A percentile compares a stretch with the other conserved stretches of the same genome.
These are phyloP conservation scores for Capsella bursapastoris DNA, from an alignment of 345 rosid species.

Conservation along the genomic window DNA sequence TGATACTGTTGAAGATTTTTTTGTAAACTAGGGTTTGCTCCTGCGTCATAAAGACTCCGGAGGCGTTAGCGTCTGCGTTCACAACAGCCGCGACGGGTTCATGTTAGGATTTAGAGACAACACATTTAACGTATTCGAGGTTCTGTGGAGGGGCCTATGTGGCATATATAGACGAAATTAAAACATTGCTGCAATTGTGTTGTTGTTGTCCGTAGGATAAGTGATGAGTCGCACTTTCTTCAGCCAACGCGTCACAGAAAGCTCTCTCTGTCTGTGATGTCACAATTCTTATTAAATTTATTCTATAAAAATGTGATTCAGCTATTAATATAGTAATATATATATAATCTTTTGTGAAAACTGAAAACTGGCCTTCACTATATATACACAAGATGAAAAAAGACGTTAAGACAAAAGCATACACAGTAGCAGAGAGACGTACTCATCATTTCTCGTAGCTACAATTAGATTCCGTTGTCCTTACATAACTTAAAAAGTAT, in stretches of 20 bases:
- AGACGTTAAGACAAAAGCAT: not conserved
- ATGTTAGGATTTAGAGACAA: slow-evolving; percentile 7
- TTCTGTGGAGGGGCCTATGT: not conserved
- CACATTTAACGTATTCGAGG: not conserved
- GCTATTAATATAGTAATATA: no score
- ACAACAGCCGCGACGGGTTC: slow-evolving; percentile 3
- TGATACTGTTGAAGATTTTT: not conserved
- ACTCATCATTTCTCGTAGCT: slow-evolving; percentile 5
- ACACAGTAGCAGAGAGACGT: not conserved
- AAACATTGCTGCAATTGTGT: not conserved
- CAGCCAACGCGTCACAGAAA: not conserved
- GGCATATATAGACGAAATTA: not conserved
- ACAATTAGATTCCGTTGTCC: not conserved
- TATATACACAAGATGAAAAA: not conserved
- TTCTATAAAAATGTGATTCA: not conserved
- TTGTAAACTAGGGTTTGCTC: not conserved
- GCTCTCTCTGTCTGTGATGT: not conserved
- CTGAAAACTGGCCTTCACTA: not conserved
- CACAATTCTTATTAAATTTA: not conserved
- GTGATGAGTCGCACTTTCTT: slow-evolving; percentile 8
- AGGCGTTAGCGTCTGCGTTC: not conserved
- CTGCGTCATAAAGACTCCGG: not conserved
- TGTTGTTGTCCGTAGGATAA: not conserved
- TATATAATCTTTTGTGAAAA: no score
- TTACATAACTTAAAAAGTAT: not conserved